Conservation (phyloP, 805 yeast genomes). For the Wickerhamomyces strasburgensis region DNA sequence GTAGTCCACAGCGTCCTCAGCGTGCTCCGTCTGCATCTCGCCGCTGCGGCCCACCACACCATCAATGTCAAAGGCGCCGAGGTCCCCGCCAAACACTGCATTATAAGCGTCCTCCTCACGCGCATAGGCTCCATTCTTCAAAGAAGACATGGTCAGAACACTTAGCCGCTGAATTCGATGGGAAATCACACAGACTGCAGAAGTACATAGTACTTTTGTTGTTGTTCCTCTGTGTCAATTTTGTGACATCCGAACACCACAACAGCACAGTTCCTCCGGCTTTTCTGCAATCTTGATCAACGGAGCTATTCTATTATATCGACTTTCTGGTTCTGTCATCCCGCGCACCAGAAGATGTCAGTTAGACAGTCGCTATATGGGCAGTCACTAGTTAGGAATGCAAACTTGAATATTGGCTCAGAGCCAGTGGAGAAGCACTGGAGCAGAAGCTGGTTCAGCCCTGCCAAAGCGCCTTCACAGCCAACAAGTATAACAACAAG, state of each 20-base stretch:
- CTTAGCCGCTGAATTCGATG: too few species aligned
- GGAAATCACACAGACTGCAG: too few species aligned
- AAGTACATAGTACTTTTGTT: too few species aligned
- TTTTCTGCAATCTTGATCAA: too few species aligned
- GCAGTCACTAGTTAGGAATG: conserved; percentile 25
- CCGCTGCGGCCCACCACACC: conserved; percentile 19
- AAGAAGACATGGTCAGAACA: too few species aligned
- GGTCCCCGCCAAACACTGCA: conserved; percentile 33
- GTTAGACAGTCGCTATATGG: conserved; percentile 23
- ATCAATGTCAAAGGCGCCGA: conserved; percentile 23
- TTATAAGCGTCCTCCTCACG: conserved; percentile 36
- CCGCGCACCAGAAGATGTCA: conserved; percentile 17
- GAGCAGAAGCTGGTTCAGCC: conserved; percentile 26
- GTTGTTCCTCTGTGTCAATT: too few species aligned
- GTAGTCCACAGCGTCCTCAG: conserved; percentile 89
- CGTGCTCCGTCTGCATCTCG: conserved; percentile 49
- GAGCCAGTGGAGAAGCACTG: conserved; percentile 23
- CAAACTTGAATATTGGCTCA: conserved; percentile 14
- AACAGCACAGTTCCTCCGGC: neutral
- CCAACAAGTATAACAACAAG: conserved; percentile 17
- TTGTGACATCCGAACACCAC: too few species aligned
- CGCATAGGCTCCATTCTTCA: too few species aligned
- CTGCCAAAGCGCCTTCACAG: conserved; percentile 9
- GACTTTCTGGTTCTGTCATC: too few species aligned
- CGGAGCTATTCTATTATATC: too few species aligned